Base-by-base conservation (phyloP, 306 rosid genomes). In the Fragaria ananassa region DNA sequence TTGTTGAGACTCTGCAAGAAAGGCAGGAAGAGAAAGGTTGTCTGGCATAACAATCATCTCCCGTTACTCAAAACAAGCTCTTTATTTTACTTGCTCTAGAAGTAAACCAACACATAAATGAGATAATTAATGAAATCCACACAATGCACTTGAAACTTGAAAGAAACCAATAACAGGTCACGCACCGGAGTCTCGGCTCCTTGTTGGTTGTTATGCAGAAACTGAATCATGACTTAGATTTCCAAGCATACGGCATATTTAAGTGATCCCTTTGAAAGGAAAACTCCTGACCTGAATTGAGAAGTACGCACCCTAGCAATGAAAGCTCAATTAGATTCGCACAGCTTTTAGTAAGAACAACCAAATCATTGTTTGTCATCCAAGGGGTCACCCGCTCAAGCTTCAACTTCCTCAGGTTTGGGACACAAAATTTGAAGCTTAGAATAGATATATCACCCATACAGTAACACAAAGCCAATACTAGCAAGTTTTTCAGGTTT, bases 331-430 rank as follows among this genome's bases (percentile, higher is more conserved):
- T 83, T 81, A 92, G 84, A 80, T 87, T 86, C 75, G 65, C 80
- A 76, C 87, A 90, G 85, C 78, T 90, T 77, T 78, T 86, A 58
- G 88, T 77, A 51, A 92, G 81, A 82, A 90, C 76, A 80, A 79
- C 63, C 84, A 92, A 86, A 77, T 90, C 90, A 62, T 71, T 80
- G 83, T 90, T 92, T 78, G 85, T 90, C 89, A 92, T 81, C 97
- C 97, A 92, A 49, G 92, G 93, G 81, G 90, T 81, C 68, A 89
- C 93, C 72, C 96, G 86, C 83, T 88, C 80, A 82, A 92, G 93
- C 86, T 82, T 85, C 84, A 92, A 73, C 80, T 80, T 88, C 65
- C 84, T 86, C 74, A 92, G 81, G 83, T 80, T 86, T 81, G 79
- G 88, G 84, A 83, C 82, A 77, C 81, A 77, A 62, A 85, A 81